Evolutionary conservation across 768 basidiomycete species (phyloP).

Genomic region (Pisolithus tinctorius): DNA sequence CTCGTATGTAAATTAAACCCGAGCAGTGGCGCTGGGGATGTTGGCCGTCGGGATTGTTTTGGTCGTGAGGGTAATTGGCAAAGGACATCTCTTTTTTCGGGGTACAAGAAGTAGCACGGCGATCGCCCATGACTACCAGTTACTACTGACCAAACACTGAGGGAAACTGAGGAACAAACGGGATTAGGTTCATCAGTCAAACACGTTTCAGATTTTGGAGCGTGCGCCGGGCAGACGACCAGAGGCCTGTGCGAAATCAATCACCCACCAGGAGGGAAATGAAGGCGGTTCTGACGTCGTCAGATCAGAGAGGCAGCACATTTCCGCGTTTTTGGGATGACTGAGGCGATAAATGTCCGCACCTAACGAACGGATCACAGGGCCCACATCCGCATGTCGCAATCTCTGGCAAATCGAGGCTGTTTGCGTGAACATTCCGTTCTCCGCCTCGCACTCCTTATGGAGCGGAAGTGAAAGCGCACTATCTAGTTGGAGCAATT

Average conservation of each 20-base stretch:
- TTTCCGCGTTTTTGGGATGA: conserved; percentile 21
- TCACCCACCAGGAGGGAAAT: conserved; percentile 11
- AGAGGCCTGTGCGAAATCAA: not conserved
- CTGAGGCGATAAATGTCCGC: conserved; percentile 26
- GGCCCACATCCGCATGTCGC: conserved; percentile 12
- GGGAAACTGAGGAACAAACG: not conserved
- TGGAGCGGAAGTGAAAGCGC: conserved; percentile 22
- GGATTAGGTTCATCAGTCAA: conserved; percentile 6
- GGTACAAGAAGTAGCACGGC: conserved; percentile 5
- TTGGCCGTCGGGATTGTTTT: conserved; percentile 7
- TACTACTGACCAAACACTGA: not conserved
- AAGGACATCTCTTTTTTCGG: conserved; percentile 5
- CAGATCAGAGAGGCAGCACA: conserved; percentile 13
- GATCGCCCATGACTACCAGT: not conserved
- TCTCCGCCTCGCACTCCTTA: conserved; percentile 16
- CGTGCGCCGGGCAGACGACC: conserved; percentile 3
- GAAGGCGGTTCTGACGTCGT: conserved; percentile 10
- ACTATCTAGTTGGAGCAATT: not conserved
- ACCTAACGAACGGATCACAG: conserved; percentile 22
- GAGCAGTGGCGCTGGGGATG: conserved; percentile 17
- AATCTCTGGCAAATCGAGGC: conserved; percentile 12
- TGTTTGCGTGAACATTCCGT: conserved; percentile 6
- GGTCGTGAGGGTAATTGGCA: conserved; percentile 3
- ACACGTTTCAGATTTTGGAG: conserved; percentile 9
- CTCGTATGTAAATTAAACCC: not conserved